Evolutionary conservation across 2,329 filamentous ascomycete genomes (phyloP).

Genomic region (Dothiorella sarmentorum): DNA sequence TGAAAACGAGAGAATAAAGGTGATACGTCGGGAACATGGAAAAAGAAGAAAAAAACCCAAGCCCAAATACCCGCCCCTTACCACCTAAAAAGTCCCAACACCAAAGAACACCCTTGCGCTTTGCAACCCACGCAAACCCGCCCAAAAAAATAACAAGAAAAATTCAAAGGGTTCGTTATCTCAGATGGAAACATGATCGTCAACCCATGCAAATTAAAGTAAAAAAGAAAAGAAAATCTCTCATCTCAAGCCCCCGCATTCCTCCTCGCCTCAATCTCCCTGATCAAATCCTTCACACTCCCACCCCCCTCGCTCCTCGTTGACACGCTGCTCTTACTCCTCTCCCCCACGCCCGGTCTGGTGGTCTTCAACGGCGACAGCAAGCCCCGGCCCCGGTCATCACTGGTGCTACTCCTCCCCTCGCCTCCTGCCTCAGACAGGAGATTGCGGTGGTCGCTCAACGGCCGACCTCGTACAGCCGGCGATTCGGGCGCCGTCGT

Average conservation of each 20-base stretch:
- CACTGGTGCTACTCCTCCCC: neutral
- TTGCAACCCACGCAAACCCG: no score
- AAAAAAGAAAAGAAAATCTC: neutral
- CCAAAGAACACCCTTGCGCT: no score
- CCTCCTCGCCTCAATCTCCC: constrained; percentile 4
- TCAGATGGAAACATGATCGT: no score
- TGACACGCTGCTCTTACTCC: neutral
- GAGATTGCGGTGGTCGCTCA: neutral
- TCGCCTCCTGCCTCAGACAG: no score
- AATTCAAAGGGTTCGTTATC: no score
- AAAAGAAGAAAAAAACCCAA: no score
- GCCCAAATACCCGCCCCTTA: no score
- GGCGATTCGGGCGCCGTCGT: neutral
- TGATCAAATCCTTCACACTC: constrained; percentile 14
- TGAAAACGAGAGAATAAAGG: no score
- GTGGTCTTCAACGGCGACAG: constrained; percentile 24
- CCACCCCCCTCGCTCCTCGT: neutral
- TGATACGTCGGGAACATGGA: no score
- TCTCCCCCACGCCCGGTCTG: constrained; percentile 18
- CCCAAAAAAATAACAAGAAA: no score
- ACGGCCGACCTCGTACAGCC: neutral
- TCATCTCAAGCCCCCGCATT: neutral
- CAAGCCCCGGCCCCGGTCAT: constrained; percentile 29
- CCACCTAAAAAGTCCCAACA: no score
- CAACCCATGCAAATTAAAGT: neutral